Evolutionary conservation across 2,329 filamentous ascomycete genomes (phyloP).

Genomic region (Fusarium torreyae): DNA sequence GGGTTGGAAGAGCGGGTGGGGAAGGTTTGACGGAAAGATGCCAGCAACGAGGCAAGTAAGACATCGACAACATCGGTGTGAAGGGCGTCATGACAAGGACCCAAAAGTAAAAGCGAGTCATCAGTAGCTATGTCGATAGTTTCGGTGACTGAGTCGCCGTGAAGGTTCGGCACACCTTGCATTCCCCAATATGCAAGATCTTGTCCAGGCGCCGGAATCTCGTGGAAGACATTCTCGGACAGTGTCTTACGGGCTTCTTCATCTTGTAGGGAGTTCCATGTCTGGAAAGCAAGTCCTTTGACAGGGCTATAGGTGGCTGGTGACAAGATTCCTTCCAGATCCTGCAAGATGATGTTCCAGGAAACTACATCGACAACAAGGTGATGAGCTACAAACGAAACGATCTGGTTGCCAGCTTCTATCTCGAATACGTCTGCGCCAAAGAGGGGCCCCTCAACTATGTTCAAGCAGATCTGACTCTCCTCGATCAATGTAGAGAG

Average conservation of each 20-base stretch:
- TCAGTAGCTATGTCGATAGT: background rate
- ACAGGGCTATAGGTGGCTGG: constrained; percentile 47
- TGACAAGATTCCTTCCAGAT: constrained; percentile 55
- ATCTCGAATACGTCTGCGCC: constrained; percentile 42
- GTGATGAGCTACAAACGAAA: constrained; percentile 55
- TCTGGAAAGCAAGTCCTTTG: constrained; percentile 33
- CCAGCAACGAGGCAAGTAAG: constrained; percentile 50
- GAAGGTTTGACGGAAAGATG: constrained; percentile 50
- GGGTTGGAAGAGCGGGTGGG: constrained; percentile 46
- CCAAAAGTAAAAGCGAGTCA: constrained; percentile 1
- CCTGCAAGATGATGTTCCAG: constrained; percentile 58
- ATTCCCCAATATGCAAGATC: constrained; percentile 49
- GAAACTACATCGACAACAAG: constrained; percentile 63
- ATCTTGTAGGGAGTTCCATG: constrained; percentile 55
- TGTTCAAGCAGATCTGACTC: constrained; percentile 18
- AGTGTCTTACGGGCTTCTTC: constrained; percentile 1
- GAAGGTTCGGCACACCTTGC: constrained; percentile 25
- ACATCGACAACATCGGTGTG: constrained; percentile 55
- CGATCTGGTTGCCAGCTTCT: constrained; percentile 28
- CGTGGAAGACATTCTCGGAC: constrained; percentile 37
- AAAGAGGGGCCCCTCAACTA: constrained; percentile 12
- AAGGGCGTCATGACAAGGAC: constrained; percentile 40
- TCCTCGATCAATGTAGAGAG: constrained; percentile 8
- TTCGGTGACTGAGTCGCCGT: constrained; percentile 29
- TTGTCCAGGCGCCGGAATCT: constrained; percentile 9